A percentile compares a stretch with the other conserved stretches of the same genome.
Conservation (phyloP, 495 filamentous ascomycete species). For the Penicillium pulvis region DNA sequence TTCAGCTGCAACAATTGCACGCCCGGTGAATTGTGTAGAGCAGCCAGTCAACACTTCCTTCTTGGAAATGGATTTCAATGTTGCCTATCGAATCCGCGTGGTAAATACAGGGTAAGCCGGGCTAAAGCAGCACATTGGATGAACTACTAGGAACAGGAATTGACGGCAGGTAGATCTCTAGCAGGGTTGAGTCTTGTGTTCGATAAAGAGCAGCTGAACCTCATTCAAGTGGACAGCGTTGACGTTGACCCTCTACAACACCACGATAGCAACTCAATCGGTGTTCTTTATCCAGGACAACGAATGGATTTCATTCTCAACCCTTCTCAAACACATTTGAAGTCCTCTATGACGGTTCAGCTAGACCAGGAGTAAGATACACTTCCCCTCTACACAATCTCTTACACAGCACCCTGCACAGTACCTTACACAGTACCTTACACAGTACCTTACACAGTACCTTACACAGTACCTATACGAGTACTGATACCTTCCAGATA, state of each 20-base stretch:
- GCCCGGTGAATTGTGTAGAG: slow-evolving; percentile 43
- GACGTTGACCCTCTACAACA: background rate
- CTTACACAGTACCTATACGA: background rate
- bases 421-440: background rate
- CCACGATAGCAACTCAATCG: background rate
- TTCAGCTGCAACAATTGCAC: slow-evolving; percentile 47
- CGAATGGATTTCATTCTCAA: background rate
- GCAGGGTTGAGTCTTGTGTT: background rate
- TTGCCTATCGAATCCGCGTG: background rate
- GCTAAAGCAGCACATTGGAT: too few relatives aligned
- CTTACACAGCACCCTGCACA: background rate
- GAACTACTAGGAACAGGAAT: too few relatives aligned
- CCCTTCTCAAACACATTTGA: background rate
- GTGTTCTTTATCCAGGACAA: background rate
- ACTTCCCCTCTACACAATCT: background rate
- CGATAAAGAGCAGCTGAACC: background rate
- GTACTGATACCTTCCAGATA: slow-evolving; percentile 29
- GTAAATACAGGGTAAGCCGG: background rate
- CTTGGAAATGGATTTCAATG: slow-evolving; percentile 15
- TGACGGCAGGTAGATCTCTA: background rate
- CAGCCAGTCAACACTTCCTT: slow-evolving; percentile 22
- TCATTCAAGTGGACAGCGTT: background rate
- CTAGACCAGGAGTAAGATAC: background rate
- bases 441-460: background rate
- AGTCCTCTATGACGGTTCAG: background rate